Conservation (phyloP, 768 basidiomycete genomes). For the Fistulinella prunicolor region DNA sequence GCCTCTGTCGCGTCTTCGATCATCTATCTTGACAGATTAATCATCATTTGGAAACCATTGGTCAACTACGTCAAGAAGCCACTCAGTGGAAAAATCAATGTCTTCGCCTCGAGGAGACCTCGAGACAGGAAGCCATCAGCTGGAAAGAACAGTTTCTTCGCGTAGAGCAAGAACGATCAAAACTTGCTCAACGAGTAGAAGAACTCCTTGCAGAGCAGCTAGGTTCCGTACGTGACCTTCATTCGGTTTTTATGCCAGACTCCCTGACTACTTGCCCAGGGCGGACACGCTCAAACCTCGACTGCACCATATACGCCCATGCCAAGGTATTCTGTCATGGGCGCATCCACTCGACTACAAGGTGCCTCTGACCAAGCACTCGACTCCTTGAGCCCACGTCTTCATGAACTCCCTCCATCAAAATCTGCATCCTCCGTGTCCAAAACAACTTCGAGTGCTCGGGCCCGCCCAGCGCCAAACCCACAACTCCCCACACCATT, state of each 20-base stretch:
- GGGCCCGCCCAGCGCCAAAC: conserved; percentile 9
- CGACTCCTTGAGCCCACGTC: conserved; percentile 22
- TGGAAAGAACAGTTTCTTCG: conserved; percentile 82
- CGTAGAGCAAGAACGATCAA: conserved; percentile 65
- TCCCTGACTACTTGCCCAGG: conserved; percentile 10
- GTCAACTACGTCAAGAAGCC: conserved; percentile 60
- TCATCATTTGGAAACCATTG: conserved; percentile 59
- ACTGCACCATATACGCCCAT: conserved; percentile 36
- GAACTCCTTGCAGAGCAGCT: conserved; percentile 54
- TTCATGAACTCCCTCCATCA: conserved; percentile 32
- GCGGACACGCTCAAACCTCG: conserved; percentile 13
- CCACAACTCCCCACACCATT: conserved; percentile 30
- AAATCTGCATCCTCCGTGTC: conserved; percentile 31
- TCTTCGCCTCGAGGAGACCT: conserved; percentile 43
- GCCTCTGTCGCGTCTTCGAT: background rate
- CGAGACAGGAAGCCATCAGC: conserved; percentile 51
- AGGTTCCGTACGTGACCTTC: conserved; percentile 35
- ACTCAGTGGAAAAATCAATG: conserved; percentile 73
- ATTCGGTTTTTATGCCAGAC: background rate
- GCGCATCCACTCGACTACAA: conserved; percentile 24
- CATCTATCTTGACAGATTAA: conserved; percentile 41
- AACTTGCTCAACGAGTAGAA: conserved; percentile 54
- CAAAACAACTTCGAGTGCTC: conserved; percentile 15
- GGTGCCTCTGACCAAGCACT: conserved; percentile 12
- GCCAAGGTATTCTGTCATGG: conserved; percentile 16